Percentiles rank a stretch among this genome's conserved stretches.
These are phyloP conservation scores for Sabuloglossum arenarium DNA, from an alignment of 495 filamentous ascomycete species.

Conservation along the genomic window DNA sequence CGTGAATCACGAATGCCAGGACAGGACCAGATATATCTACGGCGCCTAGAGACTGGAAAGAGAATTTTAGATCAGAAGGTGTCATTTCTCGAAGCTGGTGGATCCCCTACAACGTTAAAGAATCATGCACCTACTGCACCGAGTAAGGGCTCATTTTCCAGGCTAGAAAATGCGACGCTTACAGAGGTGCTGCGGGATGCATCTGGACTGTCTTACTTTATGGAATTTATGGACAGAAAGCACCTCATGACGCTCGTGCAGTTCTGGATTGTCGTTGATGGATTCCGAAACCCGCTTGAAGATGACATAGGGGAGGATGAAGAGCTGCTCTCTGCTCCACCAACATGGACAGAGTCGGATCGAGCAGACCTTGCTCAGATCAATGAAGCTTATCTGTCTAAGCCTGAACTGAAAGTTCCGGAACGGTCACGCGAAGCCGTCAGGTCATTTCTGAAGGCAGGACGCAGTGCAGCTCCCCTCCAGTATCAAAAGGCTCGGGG, in stretches of 20 bases:
- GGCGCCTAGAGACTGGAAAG: slow-evolving; percentile 80
- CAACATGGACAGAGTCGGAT: slow-evolving; percentile 68
- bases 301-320: slow-evolving; percentile 50
- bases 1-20: slow-evolving; percentile 56
- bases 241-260: slow-evolving; percentile 75
- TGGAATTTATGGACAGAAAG: slow-evolving; percentile 98
- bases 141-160: slow-evolving; percentile 19
- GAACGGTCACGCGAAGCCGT: slow-evolving; percentile 45
- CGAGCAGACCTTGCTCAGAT: slow-evolving; percentile 75
- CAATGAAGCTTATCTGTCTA: slow-evolving; percentile 68
- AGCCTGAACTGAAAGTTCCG: slow-evolving; percentile 58
- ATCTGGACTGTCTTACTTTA: slow-evolving; percentile 86
- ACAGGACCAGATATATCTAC: slow-evolving; percentile 68
- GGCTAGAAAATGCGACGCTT: slow-evolving; percentile 48
- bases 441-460: slow-evolving; percentile 56
- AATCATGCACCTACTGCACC: not conserved
- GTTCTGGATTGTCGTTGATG: slow-evolving; percentile 97
- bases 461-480: slow-evolving; percentile 45
- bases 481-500: slow-evolving; percentile 72
- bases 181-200: slow-evolving; percentile 71
- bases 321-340: slow-evolving; percentile 40
- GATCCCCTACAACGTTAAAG: slow-evolving; percentile 16
- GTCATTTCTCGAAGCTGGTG: slow-evolving; percentile 45
- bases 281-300: slow-evolving; percentile 87
- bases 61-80: slow-evolving; percentile 78